phyloP scores from a whole-genome alignment of 225 moss, liverwort and hornwort species.

The Polytrichum formosum region DNA sequence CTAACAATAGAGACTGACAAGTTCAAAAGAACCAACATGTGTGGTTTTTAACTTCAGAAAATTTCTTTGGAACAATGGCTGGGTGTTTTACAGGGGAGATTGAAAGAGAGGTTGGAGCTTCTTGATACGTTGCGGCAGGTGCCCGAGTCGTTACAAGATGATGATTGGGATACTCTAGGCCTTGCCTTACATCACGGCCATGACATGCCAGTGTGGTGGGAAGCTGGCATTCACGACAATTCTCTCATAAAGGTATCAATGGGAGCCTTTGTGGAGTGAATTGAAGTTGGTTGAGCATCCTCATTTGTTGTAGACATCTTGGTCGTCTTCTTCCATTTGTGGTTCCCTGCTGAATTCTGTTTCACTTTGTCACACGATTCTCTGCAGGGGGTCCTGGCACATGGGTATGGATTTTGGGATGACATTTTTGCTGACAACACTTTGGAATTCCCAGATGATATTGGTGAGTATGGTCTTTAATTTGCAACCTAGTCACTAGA shows the following conservation, averaged over 20 bases:
- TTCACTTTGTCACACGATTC: background rate
- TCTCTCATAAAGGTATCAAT: conserved; percentile 49
- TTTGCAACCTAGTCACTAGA: too few relatives aligned
- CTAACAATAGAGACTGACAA: too few relatives aligned
- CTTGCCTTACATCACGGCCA: conserved; percentile 64
- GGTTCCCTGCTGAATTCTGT: background rate
- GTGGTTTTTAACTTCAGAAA: background rate
- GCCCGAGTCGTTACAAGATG: conserved; percentile 59
- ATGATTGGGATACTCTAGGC: conserved; percentile 68
- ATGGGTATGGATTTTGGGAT: conserved; percentile 66
- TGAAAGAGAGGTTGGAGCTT: conserved; percentile 74
- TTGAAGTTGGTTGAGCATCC: too few relatives aligned
- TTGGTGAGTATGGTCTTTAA: conserved; percentile 25
- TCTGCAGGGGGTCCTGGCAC: conserved; percentile 54
- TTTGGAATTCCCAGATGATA: conserved; percentile 54
- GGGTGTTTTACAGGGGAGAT: conserved; percentile 36
- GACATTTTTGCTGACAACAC: conserved; percentile 55
- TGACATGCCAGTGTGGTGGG: conserved; percentile 79
- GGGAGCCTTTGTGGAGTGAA: background rate
- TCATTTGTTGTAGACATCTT: too few relatives aligned
- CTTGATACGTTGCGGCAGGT: conserved; percentile 68
- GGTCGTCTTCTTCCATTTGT: too few relatives aligned
- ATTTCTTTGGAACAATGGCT: conserved; percentile 9
- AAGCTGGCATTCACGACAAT: conserved; percentile 66
- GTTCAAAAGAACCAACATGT: too few relatives aligned